Evolutionary conservation across 345 rosid species (phyloP), one percentile per base, ranked within the genome.

Genomic region (Cardamine resedifolia): DNA sequence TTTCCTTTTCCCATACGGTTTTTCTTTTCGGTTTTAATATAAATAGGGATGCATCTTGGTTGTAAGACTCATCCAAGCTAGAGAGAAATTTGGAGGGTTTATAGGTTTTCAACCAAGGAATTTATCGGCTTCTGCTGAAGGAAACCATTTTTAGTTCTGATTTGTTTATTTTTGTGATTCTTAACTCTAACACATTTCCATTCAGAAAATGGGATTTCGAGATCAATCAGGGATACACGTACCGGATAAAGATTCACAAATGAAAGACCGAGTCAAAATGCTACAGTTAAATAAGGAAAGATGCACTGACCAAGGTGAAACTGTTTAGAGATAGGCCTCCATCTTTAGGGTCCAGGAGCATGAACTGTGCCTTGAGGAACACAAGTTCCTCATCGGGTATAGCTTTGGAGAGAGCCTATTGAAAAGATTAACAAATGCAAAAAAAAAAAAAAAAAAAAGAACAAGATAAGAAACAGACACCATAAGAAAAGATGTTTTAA

Each of bases 331-430:
- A 81, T 10, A 95, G 83, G 67, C 75, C 87, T 64, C 96, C 99
- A 48, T 88, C 86, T 36, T 75, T 84, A 43, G 99, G 99, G 73
- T 90, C 97, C 83, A 95, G 73, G 65, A 91, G 83, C 74, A 66
- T 82, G 72, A 87, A 95, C 64, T 95, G 98, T 81, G 85, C 92
- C 74, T 77, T 80, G 53, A 91, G 95, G 78, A 87, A 90, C 44
- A 82, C 78, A 34, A 91, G 90, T 72, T 86, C 94, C 24, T 91
- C 96, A 70, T 86, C 99, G 0, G 92, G 84, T 81, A 95, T 83
- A 27, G 96, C 93, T 82, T 87, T 95, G 27, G 97, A 88, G 69
- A 91, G 96, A 60, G 99, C 94, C 99, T 95, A 80, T 80, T 56
- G 24, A 38, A 65, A 67, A 72, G 31, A 64, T 73, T 21, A 47